Base-by-base conservation (phyloP, 805 yeast genomes). In the Starmera pachycereana region DNA sequence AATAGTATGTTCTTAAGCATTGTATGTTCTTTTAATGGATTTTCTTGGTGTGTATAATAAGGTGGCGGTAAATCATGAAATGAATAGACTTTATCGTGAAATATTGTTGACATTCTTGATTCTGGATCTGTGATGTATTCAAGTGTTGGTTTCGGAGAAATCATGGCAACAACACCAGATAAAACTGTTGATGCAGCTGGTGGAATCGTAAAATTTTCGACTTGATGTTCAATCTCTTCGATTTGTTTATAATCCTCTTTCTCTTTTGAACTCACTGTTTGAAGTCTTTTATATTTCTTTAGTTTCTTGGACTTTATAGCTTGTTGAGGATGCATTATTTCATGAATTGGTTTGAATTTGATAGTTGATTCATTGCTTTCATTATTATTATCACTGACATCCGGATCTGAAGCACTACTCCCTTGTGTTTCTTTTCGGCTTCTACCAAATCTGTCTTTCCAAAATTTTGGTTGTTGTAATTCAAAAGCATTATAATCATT, bases 51-150 rank as follows among this genome's bases (percentile, higher is more conserved):
- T 10, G 43, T 38, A 38, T 63, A 66, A 43, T 70, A 66, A 4
- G 72, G 61, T 4, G 70, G 70, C 2, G 96, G 96, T 5, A 82
- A 61, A 47, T 82, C 88, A 1, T 60, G 53, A 29, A 77, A 85
- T 11, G 60, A 54, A 54, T 90, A 90, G 0, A 82, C 60, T 48
- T 81, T 77, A 54, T 90, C 97, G 54, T 92, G 97, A 34, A 90
- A 63, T 19, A 90, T 81, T 1, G 78, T 74, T 41, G 74, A 69
- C 9, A 76, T 75, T 35, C 97, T 66, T 1, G 70, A 51, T 1
- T 58, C 58, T 0, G 96, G 96, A 48, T 86, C 75, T 19, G 69
- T 71, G 13, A 89, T 69, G 55, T 73, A 90, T 41, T 70, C 71
- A 38, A 69, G 56, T 0, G 83, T 65, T 0, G 97, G 97, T 10